Conservation (phyloP, 108 stramenopile species). For the Discostella pseudostelligera region DNA sequence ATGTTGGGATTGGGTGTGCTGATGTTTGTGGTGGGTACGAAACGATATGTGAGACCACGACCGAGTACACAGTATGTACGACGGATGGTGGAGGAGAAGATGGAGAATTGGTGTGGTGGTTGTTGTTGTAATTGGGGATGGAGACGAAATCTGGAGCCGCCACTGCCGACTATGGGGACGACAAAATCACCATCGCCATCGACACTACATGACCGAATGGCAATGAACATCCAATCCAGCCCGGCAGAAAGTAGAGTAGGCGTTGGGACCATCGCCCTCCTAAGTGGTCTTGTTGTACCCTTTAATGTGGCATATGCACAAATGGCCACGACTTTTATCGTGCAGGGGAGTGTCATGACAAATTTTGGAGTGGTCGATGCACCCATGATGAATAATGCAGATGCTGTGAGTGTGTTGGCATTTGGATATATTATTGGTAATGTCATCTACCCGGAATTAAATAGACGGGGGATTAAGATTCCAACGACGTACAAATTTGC, state of each 20-base stretch:
- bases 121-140: not conserved
- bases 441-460: slow-evolving; percentile 65
- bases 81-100: slow-evolving; percentile 18
- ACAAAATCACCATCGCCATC: not conserved
- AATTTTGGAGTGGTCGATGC: slow-evolving; percentile 76
- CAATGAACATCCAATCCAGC: slow-evolving; percentile 10
- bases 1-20: slow-evolving; percentile 63
- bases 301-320: slow-evolving; percentile 88
- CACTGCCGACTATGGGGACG: no score
- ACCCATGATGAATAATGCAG: slow-evolving; percentile 75
- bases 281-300: slow-evolving; percentile 65
- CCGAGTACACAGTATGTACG: slow-evolving; percentile 40
- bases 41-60: slow-evolving; percentile 59
- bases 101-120: not conserved
- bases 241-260: slow-evolving; percentile 22
- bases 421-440: slow-evolving; percentile 70
- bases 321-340: slow-evolving; percentile 83
- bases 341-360: slow-evolving; percentile 84
- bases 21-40: slow-evolving; percentile 63
- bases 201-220: slow-evolving; percentile 4
- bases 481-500: slow-evolving; percentile 85
- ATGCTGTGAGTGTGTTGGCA: slow-evolving; percentile 69
- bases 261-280: slow-evolving; percentile 52
- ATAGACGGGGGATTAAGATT: slow-evolving; percentile 62
- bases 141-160: not conserved